Evolutionary conservation across 169 alveolate species (phyloP), one percentile per base, ranked within the genome.

Genomic region (Eimeria acervulina): DNA sequence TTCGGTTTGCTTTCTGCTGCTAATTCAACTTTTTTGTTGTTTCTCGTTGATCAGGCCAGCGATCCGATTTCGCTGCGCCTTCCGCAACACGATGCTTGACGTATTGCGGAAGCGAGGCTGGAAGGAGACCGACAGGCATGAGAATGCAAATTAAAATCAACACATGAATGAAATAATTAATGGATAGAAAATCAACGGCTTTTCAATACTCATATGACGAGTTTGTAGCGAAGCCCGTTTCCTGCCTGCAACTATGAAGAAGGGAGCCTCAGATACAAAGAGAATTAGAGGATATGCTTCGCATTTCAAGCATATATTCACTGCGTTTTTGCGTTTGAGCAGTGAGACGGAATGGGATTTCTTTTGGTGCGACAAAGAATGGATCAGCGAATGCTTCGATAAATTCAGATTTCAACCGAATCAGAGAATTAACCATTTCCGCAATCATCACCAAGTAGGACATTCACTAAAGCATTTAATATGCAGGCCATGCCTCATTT

Each of bases 31-130:
- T 28, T 66, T 66, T 15, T 2, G 0, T 66, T 26, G 23, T 12
- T 66, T 66, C 28, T 17, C 36, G 17, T 44, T 74, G 12, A 4
- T 36, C 94, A 93, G 96, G 76, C 81, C 96, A n/a, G 78, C 55
- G 2, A 97, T 99, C 76, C 98, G 98, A 92, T 99, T 98, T 94
- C 97, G 99, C 95, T 98, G 99, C 72, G 97, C 98, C 85, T 98
- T 99, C 95, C 98, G 98, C 95, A 99, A 99, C 97, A 98, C 99
- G n/a, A 98, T 99, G 81, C 98, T 98, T 76, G 99, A 99, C 95
- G 98, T 99, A 28, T 95, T 98, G 74, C 97, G 98, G 80, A 96
- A 97, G 36, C 88, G 99, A 51, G 97, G 98, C 85, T 99, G 99
- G 99, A 97, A 97, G 93, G 97, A 97, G 85, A 97, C 98, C 8